A percentile compares a stretch with the other conserved stretches of the same genome.
Conservation (phyloP, 305 asterid species). For the Solanum hybrid region DNA sequence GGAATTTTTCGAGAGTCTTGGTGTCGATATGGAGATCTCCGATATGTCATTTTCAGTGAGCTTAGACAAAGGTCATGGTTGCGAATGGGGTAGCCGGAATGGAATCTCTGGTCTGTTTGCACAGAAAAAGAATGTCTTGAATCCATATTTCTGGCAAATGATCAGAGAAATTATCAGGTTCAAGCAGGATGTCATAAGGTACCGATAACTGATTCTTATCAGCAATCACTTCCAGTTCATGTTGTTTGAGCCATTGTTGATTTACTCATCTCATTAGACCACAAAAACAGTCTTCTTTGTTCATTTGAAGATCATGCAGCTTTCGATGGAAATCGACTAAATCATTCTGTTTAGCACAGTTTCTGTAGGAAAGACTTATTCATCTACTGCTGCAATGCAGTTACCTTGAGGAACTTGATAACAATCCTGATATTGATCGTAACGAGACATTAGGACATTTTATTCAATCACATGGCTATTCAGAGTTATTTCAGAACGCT, state of each 20-base stretch:
- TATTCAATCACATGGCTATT: constrained; percentile 48
- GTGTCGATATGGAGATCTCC: constrained; percentile 82
- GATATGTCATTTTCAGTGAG: constrained; percentile 86
- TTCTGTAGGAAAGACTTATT: neutral
- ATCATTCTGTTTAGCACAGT: neutral
- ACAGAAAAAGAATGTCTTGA: constrained; percentile 47
- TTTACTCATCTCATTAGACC: neutral
- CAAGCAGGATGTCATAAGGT: constrained; percentile 54
- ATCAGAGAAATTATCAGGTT: constrained; percentile 62
- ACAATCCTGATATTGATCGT: constrained; percentile 62
- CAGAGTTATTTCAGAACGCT: constrained; percentile 67
- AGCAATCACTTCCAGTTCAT: neutral
- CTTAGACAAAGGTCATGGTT: constrained; percentile 61
- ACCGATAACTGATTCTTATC: neutral
- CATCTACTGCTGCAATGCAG: constrained; percentile 22
- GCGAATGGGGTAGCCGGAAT: constrained; percentile 76
- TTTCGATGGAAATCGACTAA: neutral
- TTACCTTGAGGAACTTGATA: constrained; percentile 62
- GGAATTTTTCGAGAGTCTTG: constrained; percentile 71
- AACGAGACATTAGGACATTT: constrained; percentile 58
- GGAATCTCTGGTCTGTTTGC: constrained; percentile 58
- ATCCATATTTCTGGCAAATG: constrained; percentile 69
- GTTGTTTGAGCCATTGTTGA: neutral
- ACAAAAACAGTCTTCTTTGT: neutral
- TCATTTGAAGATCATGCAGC: neutral